These are phyloP conservation scores for Beauveria varroae DNA, from an alignment of 2,329 filamentous ascomycete genomes.

Conservation along the genomic window DNA sequence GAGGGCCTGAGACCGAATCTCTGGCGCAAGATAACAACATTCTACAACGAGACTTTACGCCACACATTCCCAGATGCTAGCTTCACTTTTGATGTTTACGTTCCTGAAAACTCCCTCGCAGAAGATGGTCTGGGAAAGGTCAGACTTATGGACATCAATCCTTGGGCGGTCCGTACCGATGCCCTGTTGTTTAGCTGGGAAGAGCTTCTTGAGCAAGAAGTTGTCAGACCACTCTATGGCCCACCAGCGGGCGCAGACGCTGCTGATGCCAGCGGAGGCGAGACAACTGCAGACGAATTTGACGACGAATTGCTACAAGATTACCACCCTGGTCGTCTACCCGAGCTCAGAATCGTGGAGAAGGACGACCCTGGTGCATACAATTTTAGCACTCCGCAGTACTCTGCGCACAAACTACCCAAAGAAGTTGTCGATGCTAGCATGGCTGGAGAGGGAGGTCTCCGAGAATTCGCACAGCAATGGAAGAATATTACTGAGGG, in stretches of 20 bases:
- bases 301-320: slow-evolving; percentile 36
- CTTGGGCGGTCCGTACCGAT: slow-evolving; percentile 87
- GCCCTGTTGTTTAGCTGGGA: slow-evolving; percentile 83
- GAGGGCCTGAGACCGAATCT: slow-evolving; percentile 55
- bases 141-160: slow-evolving; percentile 88
- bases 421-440: slow-evolving; percentile 79
- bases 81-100: slow-evolving; percentile 89
- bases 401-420: slow-evolving; percentile 91
- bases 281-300: slow-evolving; percentile 30
- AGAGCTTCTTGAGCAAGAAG: slow-evolving; percentile 69
- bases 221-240: slow-evolving; percentile 50
- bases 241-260: slow-evolving; percentile 21
- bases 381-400: slow-evolving; percentile 76
- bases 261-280: slow-evolving; percentile 30
- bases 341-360: slow-evolving; percentile 76
- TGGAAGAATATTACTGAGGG: slow-evolving; percentile 57
- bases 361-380: slow-evolving; percentile 84
- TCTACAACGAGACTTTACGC: slow-evolving; percentile 68
- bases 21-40: slow-evolving; percentile 59
- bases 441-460: slow-evolving; percentile 60
- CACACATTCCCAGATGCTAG: slow-evolving; percentile 74
- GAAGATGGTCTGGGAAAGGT: slow-evolving; percentile 61
- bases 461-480: slow-evolving; percentile 71
- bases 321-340: slow-evolving; percentile 51
- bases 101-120: slow-evolving; percentile 57